A percentile compares a stretch with the other conserved stretches of the same genome.
phyloP scores from a whole-genome alignment of 2,329 filamentous ascomycete species.

The Clonostachys chloroleuca region DNA sequence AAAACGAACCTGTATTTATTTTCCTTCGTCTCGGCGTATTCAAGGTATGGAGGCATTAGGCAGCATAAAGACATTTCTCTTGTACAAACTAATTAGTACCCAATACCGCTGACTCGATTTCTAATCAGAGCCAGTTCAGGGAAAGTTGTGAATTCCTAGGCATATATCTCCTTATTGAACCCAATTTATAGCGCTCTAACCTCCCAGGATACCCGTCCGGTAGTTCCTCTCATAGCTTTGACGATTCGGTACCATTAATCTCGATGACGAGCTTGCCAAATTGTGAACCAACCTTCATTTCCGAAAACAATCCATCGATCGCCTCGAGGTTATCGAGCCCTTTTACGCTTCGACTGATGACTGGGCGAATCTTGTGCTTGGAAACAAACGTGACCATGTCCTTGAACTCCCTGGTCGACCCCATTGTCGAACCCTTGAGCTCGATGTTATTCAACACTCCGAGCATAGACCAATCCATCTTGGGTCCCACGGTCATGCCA shows the following conservation, averaged over 20 bases:
- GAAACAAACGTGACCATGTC: slow-evolving; percentile 85
- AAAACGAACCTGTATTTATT: too few relatives aligned
- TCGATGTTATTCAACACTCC: slow-evolving; percentile 87
- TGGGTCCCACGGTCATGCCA: slow-evolving; percentile 84
- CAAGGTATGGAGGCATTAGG: too few relatives aligned
- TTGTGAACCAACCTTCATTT: slow-evolving; percentile 81
- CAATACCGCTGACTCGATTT: too few relatives aligned
- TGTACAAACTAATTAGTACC: neutral
- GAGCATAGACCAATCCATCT: slow-evolving; percentile 81
- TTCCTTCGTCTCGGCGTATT: too few relatives aligned
- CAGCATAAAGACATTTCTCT: too few relatives aligned
- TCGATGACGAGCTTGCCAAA: slow-evolving; percentile 92
- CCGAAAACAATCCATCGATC: slow-evolving; percentile 80
- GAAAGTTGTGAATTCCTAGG: neutral
- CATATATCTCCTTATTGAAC: neutral
- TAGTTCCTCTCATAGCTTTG: neutral
- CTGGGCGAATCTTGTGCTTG: slow-evolving; percentile 66
- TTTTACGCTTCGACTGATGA: slow-evolving; percentile 70
- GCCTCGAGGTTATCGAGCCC: slow-evolving; percentile 72
- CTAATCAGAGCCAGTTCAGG: neutral
- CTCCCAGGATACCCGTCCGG: neutral
- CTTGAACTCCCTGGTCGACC: slow-evolving; percentile 81
- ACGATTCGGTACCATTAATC: slow-evolving; percentile 36
- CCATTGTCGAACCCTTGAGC: slow-evolving; percentile 84
- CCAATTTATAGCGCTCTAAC: slow-evolving; percentile 2